phyloP scores from a whole-genome alignment of 805 yeast species.

The Pichia scutulata region DNA sequence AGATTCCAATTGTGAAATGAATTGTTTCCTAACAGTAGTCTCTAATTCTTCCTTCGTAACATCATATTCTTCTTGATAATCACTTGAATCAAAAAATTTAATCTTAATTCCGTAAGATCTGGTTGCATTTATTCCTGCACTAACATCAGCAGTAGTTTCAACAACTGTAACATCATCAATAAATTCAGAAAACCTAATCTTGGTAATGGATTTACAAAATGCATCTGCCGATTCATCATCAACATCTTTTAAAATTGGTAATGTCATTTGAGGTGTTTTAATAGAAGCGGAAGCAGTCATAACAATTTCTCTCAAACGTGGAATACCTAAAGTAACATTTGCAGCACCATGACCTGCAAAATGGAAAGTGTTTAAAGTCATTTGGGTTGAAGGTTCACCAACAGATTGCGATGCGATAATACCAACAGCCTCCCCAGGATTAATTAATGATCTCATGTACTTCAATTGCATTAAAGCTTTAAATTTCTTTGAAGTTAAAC shows the following conservation, averaged over 20 bases:
- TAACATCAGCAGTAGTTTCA: constrained; percentile 69
- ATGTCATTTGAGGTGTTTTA: constrained; percentile 98
- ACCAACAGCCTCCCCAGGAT: constrained; percentile 98
- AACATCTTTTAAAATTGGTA: constrained; percentile 77
- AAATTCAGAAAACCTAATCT: constrained; percentile 79
- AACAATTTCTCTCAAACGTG: constrained; percentile 98
- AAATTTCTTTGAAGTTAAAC: constrained; percentile 72
- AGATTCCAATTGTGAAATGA: constrained; percentile 63
- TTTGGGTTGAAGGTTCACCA: constrained; percentile 99
- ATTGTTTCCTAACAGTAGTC: constrained; percentile 51
- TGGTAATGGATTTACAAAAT: constrained; percentile 85
- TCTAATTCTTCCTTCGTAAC: constrained; percentile 75
- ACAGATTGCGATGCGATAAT: constrained; percentile 96
- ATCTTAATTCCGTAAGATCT: constrained; percentile 73
- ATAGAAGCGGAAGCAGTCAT: constrained; percentile 97
- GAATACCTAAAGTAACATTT: constrained; percentile 97
- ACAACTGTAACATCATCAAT: constrained; percentile 78
- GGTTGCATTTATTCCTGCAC: constrained; percentile 31
- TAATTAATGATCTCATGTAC: constrained; percentile 89
- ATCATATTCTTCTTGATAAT: constrained; percentile 85
- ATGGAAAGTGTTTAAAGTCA: constrained; percentile 95
- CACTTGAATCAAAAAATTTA: constrained; percentile 65
- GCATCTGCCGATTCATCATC: constrained; percentile 82
- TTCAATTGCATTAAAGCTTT: constrained; percentile 96
- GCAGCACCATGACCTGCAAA: constrained; percentile 99